phyloP scores from a whole-genome alignment of 345 rosid genomes.

The Sapria himalayana region DNA sequence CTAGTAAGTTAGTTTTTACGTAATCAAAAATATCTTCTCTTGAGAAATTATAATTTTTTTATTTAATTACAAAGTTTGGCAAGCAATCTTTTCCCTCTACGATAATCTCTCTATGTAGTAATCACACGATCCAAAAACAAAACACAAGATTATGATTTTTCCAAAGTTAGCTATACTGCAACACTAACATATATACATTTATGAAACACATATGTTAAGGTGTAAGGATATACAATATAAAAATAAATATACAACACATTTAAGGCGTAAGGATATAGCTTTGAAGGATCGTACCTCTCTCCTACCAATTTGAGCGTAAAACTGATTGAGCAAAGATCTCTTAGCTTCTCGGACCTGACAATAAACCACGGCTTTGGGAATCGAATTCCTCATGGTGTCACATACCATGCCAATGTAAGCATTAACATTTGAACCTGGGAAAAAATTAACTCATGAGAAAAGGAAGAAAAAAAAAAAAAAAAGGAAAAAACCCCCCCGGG shows the following conservation, averaged over 20 bases:
- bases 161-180: too few species aligned
- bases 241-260: too few species aligned
- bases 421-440: constrained; percentile 76
- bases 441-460: background rate
- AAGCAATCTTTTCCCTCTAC: too few species aligned
- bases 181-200: too few species aligned
- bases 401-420: constrained; percentile 84
- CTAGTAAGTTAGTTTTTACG: too few species aligned
- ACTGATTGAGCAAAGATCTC: constrained; percentile 67
- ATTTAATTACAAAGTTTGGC: too few species aligned
- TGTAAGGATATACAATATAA: background rate
- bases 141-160: too few species aligned
- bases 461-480: background rate
- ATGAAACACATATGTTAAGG: too few species aligned
- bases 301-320: constrained; percentile 77
- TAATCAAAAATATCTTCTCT: too few species aligned
- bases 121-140: too few species aligned
- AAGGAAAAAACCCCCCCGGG: background rate
- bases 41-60: too few species aligned
- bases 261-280: background rate
- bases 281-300: constrained; percentile 47
- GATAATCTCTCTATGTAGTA: too few species aligned
- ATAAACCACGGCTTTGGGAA: constrained; percentile 91
- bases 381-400: constrained; percentile 67
- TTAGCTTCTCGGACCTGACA: constrained; percentile 93